Evolutionary conservation across 768 basidiomycete species (phyloP).

Genomic region (Lactarius indigo): DNA sequence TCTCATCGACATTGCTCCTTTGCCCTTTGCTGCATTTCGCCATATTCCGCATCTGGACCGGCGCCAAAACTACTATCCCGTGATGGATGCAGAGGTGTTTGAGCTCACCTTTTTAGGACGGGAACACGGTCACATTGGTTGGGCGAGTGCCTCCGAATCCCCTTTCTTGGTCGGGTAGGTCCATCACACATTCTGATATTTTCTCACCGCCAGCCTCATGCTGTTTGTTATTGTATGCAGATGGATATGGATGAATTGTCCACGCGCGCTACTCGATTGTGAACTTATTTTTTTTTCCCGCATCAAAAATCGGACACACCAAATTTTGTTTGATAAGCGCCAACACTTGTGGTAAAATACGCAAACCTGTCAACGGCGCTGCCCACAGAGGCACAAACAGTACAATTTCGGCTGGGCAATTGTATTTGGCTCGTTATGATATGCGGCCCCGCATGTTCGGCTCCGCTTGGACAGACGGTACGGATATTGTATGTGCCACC

Average conservation of each 20-base stretch:
- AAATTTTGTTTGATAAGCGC: neutral
- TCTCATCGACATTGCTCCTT: neutral
- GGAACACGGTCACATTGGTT: neutral
- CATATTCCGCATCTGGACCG: neutral
- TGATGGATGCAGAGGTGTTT: neutral
- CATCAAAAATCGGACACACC: neutral
- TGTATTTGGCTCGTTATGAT: neutral
- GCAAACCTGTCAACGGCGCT: neutral
- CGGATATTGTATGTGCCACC: neutral
- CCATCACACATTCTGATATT: neutral
- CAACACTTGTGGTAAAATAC: neutral
- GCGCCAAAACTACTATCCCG: neutral
- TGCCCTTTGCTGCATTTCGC: neutral
- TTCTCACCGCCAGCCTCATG: neutral
- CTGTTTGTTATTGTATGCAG: neutral
- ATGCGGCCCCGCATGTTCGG: constrained; percentile 1
- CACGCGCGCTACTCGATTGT: neutral
- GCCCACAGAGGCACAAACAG: neutral
- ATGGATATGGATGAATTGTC: neutral
- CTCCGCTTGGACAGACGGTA: constrained; percentile 4
- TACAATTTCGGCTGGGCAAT: neutral
- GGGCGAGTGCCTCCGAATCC: neutral
- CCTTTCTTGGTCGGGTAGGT: neutral
- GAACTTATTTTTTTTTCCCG: neutral
- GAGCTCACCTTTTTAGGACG: neutral